phyloP scores from a whole-genome alignment of 2,329 filamentous ascomycete species.

The Sporothrix brunneoviolacea region DNA sequence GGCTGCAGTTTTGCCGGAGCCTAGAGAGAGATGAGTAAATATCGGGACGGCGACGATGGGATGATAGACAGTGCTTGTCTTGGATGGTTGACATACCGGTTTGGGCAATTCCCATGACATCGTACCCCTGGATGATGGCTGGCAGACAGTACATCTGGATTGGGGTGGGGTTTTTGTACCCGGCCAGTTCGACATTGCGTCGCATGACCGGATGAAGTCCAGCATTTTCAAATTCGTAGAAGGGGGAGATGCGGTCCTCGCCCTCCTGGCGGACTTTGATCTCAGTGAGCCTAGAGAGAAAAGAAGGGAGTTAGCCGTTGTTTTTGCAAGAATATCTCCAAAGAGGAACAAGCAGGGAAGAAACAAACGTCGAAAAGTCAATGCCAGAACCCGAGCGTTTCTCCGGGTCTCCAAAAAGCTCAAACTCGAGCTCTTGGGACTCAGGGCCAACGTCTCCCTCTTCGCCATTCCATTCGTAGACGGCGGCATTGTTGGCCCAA shows the following conservation, averaged over 20 bases:
- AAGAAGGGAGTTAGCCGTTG: constrained; percentile 12
- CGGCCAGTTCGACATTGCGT: constrained; percentile 66
- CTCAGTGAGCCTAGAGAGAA: constrained; percentile 41
- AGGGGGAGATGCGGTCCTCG: constrained; percentile 41
- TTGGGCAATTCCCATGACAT: constrained; percentile 85
- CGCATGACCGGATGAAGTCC: constrained; percentile 80
- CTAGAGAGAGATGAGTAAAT: constrained; percentile 39
- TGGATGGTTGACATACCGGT: constrained; percentile 60
- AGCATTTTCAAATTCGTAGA: constrained; percentile 61
- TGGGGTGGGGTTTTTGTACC: constrained; percentile 69
- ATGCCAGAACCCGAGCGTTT: constrained; percentile 47
- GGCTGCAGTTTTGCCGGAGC: constrained; percentile 92
- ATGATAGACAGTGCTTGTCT: neutral
- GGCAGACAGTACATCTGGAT: constrained; percentile 85
- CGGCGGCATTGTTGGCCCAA: constrained; percentile 50
- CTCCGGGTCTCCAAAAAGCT: constrained; percentile 61
- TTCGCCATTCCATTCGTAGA: constrained; percentile 82
- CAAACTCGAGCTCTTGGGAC: constrained; percentile 61
- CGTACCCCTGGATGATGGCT: constrained; percentile 66
- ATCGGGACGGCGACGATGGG: too few species aligned
- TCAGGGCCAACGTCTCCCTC: constrained; percentile 77
- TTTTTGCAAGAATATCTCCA: neutral
- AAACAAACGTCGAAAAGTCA: constrained; percentile 45
- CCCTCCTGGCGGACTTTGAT: constrained; percentile 55
- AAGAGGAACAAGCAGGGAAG: neutral